Conservation (phyloP, 805 yeast genomes). For the Isabelozyma heimii region DNA sequence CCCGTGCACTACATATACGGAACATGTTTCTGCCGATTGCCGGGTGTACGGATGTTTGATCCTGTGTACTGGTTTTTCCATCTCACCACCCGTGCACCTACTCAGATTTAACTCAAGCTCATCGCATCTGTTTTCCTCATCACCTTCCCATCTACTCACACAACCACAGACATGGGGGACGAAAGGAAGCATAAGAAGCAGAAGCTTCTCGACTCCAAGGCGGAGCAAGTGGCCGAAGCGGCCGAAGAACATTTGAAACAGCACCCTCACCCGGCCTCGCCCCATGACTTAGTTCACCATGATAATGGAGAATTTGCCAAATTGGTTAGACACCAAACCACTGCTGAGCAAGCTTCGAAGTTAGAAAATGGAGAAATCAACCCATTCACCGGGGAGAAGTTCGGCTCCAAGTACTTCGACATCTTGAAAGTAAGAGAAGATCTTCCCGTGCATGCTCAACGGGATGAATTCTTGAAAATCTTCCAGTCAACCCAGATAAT, state of each 20-base stretch:
- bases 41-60: no score
- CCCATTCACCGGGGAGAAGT: slow-evolving; percentile 73
- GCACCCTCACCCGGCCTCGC: slow-evolving; percentile 45
- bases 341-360: slow-evolving; percentile 57
- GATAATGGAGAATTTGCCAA: slow-evolving; percentile 65
- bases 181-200: slow-evolving; percentile 51
- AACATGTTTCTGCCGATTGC: no score
- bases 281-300: slow-evolving; percentile 46
- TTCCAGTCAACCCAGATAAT: slow-evolving; percentile 88
- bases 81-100: not conserved
- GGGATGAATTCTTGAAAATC: slow-evolving; percentile 80
- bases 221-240: slow-evolving; percentile 64
- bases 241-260: slow-evolving; percentile 53
- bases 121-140: not conserved
- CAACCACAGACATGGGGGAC: slow-evolving; percentile 7
- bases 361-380: slow-evolving; percentile 61
- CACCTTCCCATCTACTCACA: not conserved
- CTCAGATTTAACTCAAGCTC: not conserved
- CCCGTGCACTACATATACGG: not conserved
- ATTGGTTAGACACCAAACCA: slow-evolving; percentile 59
- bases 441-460: slow-evolving; percentile 90
- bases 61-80: no score
- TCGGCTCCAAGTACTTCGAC: slow-evolving; percentile 67
- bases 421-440: slow-evolving; percentile 79
- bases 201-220: slow-evolving; percentile 46